Percentiles rank a stretch among this genome's conserved stretches.
These are phyloP conservation scores for Neurospora terricola DNA, from an alignment of 495 filamentous ascomycete genomes.

Conservation along the genomic window DNA sequence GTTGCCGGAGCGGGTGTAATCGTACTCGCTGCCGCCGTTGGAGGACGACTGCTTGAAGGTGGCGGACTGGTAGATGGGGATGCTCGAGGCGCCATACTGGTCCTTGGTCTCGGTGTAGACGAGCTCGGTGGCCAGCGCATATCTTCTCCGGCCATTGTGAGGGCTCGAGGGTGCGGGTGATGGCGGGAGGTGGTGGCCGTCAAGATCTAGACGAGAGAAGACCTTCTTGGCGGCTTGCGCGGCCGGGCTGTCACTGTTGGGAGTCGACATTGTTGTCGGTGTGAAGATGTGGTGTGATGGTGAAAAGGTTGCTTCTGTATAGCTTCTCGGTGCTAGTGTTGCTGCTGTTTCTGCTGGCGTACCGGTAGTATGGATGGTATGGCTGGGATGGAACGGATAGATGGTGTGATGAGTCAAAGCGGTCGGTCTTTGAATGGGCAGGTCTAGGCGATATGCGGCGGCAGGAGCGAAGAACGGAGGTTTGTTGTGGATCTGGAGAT, in stretches of 20 bases:
- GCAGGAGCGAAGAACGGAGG: not conserved
- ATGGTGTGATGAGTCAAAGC: not conserved
- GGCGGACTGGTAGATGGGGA: slow-evolving; percentile 96
- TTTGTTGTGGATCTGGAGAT: not conserved
- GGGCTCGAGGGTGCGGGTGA: slow-evolving; percentile 93
- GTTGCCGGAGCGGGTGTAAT: slow-evolving; percentile 96
- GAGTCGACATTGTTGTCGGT: slow-evolving; percentile 25
- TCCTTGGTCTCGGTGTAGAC: slow-evolving; percentile 93
- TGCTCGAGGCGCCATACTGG: slow-evolving; percentile 89
- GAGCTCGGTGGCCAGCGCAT: slow-evolving; percentile 89
- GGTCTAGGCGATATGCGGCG: not conserved
- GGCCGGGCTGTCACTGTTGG: slow-evolving; percentile 15
- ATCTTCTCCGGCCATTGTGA: slow-evolving; percentile 63
- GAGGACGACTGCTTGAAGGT: slow-evolving; percentile 91
- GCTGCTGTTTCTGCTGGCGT: not conserved
- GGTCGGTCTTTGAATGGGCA: not conserved
- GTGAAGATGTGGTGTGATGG: not conserved
- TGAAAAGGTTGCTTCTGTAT: not conserved
- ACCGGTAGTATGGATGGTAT: not conserved
- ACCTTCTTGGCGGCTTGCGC: slow-evolving; percentile 49
- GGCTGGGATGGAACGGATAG: not conserved
- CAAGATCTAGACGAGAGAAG: slow-evolving; percentile 65
- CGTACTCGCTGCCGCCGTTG: slow-evolving; percentile 76
- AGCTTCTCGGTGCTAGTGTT: not conserved
- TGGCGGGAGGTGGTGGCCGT: slow-evolving; percentile 84